phyloP scores from a whole-genome alignment of 495 filamentous ascomycete species.

The Penicillium psychrofluorescens region DNA sequence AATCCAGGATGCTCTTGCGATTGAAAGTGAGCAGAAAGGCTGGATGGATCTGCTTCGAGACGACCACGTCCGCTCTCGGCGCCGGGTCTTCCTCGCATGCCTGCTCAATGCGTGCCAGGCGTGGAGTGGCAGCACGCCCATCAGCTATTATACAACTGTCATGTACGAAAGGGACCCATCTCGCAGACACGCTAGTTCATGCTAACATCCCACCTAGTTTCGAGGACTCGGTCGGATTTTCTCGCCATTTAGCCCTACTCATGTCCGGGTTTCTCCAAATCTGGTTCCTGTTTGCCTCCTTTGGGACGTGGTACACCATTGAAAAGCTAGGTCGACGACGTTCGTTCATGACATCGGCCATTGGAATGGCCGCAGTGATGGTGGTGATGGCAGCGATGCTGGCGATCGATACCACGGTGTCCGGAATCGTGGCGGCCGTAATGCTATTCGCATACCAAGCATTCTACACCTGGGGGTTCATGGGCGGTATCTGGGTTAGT shows the following conservation, averaged over 20 bases:
- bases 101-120: slow-evolving; percentile 20
- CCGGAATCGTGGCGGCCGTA: slow-evolving; percentile 7
- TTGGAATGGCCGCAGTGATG: slow-evolving; percentile 16
- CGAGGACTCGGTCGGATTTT: slow-evolving; percentile 16
- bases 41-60: slow-evolving; percentile 20
- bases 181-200: too few relatives aligned
- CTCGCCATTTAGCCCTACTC: slow-evolving; percentile 11
- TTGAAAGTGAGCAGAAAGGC: slow-evolving; percentile 10
- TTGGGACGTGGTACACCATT: slow-evolving; percentile 22
- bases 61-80: slow-evolving; percentile 9
- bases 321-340: slow-evolving; percentile 11
- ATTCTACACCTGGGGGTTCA: slow-evolving; percentile 16
- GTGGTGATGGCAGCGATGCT: slow-evolving; percentile 5
- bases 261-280: slow-evolving; percentile 22
- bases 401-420: slow-evolving; percentile 2
- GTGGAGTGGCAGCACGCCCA: slow-evolving; percentile 16
- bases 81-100: slow-evolving; percentile 12
- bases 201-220: background rate
- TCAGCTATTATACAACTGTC: slow-evolving; percentile 12
- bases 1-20: slow-evolving; percentile 4
- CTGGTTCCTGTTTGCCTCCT: slow-evolving; percentile 20
- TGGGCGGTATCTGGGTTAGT: slow-evolving; percentile 11
- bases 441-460: slow-evolving; percentile 11
- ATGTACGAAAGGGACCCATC: background rate
- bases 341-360: slow-evolving; percentile 14